Evolutionary conservation across 2,329 filamentous ascomycete species (phyloP).

Genomic region (Venturia carpophila): DNA sequence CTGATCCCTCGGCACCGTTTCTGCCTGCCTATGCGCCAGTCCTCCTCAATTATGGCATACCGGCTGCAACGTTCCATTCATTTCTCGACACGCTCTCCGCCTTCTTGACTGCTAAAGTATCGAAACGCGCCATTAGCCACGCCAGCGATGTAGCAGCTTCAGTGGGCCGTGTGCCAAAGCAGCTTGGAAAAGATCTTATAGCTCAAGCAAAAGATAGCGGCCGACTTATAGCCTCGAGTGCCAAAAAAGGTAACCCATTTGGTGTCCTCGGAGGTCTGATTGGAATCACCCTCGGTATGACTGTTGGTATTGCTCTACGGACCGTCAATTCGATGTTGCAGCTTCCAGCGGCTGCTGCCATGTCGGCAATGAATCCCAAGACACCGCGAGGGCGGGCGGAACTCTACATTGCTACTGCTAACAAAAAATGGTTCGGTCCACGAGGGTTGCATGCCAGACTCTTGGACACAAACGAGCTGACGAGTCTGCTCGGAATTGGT

Average conservation of each 20-base stretch:
- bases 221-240: constrained; percentile 30
- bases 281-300: constrained; percentile 34
- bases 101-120: constrained; percentile 41
- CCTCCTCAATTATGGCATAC: constrained; percentile 16
- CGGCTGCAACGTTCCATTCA: constrained; percentile 25
- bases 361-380: constrained; percentile 8
- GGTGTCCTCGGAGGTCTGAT: constrained; percentile 34
- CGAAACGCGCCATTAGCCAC: constrained; percentile 32
- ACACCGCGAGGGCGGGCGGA: constrained; percentile 16
- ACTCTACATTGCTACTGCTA: constrained; percentile 14
- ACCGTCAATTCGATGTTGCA: constrained; percentile 25
- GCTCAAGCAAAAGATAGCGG: constrained; percentile 34
- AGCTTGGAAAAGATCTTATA: constrained; percentile 32
- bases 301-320: constrained; percentile 34
- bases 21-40: constrained; percentile 15
- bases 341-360: constrained; percentile 14
- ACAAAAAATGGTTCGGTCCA: constrained; percentile 15
- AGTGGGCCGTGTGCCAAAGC: constrained; percentile 21
- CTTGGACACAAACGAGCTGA: constrained; percentile 8
- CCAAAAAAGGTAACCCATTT: constrained; percentile 36
- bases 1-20: constrained; percentile 14
- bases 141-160: constrained; percentile 15
- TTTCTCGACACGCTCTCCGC: constrained; percentile 37
- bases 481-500: not conserved
- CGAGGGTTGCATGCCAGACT: constrained; percentile 5